phyloP scores from a whole-genome alignment of 148 eudicot species.

The Heliosperma pusillum region DNA sequence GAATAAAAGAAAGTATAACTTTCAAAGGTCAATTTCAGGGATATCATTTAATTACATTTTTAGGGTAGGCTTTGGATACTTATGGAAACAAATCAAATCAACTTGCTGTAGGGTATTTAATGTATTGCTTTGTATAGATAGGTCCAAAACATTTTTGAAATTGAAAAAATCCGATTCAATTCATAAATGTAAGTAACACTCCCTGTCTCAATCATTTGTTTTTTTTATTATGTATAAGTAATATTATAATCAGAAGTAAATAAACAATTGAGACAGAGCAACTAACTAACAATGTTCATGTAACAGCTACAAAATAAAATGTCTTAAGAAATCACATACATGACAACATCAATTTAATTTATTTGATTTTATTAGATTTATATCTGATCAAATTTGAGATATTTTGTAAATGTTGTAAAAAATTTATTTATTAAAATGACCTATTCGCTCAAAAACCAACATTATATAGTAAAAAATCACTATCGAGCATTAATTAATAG shows the following conservation, averaged over 20 bases:
- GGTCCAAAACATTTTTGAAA: neutral
- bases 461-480: neutral
- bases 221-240: no score
- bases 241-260: no score
- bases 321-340: neutral
- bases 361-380: no score
- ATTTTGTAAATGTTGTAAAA: no score
- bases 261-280: no score
- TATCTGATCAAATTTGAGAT: no score
- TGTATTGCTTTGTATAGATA: neutral
- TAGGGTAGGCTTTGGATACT: conserved; percentile 6
- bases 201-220: no score
- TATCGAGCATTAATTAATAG: neutral
- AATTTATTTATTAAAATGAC: no score
- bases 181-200: neutral
- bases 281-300: no score
- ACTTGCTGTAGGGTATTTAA: neutral
- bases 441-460: neutral
- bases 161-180: conserved; percentile 6
- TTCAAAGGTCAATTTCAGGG: conserved; percentile 7
- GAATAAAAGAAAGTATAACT: neutral
- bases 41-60: neutral
- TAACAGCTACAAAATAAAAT: neutral
- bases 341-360: no score
- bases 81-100: neutral